Evolutionary conservation across 2,329 filamentous ascomycete genomes (phyloP), one percentile per base, ranked within the genome.

Genomic region (Penicillium sp.): DNA sequence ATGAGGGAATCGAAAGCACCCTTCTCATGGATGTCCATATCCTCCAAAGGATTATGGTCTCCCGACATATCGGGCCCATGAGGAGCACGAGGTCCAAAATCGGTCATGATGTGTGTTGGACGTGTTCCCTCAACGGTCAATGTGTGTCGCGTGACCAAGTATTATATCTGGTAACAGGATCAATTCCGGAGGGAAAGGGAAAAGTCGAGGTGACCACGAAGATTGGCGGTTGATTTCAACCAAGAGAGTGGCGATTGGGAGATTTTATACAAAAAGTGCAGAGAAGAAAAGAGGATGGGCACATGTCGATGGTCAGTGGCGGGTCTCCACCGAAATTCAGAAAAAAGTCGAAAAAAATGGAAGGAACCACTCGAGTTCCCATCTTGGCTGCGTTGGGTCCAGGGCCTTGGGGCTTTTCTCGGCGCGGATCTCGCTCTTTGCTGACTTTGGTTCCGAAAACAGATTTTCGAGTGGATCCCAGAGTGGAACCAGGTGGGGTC

Each of bases 1-100:
- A 95, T 88, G 54, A 97, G 79, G 62, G 87, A 84, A 66, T 88
- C 82, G 78, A 97, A 96, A 64, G 87, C 81, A 39, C 77, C 79
- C 58, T 78, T 78, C 69, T 89, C 85, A 55, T 80, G 76, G 34
- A 74, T 67, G 59, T 78, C 81, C 83, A 87, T 86, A 35, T 75
- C 68, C 64, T 74, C 71, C 45, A 76, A 63, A 32, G 74, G 70
- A 35, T 74, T 69, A 58, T 78, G 76, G 36, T 66, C 71, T 48
- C 74, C 76, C 47, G 70, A 66, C 71, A 78, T 75, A 58, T 78
- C 77, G 23, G 77, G 76, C 53, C 77, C 77, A 67, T 79, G 76
- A 56, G 77, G 77, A 59, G 76, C 75, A 57, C 69, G 71, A 47
- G 67, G 70, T 55, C 72, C 73, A 59, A 71, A 70, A 48, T 73